A percentile compares a stretch with the other conserved stretches of the same genome.
Evolutionary conservation across 345 rosid species (phyloP).

Genomic region (Moricandia arvensis): DNA sequence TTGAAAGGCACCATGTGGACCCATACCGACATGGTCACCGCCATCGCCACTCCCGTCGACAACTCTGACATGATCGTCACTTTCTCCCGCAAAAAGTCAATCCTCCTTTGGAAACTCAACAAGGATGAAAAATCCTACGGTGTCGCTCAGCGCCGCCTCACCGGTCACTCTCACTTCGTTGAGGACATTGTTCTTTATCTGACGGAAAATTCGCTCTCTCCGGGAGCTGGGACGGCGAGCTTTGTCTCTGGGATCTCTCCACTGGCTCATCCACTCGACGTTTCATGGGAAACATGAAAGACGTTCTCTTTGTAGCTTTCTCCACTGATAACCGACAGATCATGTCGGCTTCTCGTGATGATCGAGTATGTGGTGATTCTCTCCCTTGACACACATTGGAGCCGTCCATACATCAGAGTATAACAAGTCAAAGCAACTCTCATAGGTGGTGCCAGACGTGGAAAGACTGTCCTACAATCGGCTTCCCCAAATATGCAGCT

Average conservation of each 20-base stretch:
- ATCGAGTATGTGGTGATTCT: too few species aligned
- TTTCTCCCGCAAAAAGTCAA: slow-evolving; percentile 87
- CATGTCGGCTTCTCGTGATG: slow-evolving; percentile 89
- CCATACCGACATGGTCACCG: slow-evolving; percentile 91
- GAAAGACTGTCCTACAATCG: too few species aligned
- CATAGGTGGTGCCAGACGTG: too few species aligned
- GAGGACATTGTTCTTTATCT: slow-evolving; percentile 89
- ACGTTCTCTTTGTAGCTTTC: slow-evolving; percentile 85
- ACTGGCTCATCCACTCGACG: slow-evolving; percentile 68
- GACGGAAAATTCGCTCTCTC: slow-evolving; percentile 94
- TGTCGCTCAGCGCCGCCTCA: slow-evolving; percentile 75
- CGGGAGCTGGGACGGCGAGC: slow-evolving; percentile 93
- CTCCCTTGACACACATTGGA: too few species aligned
- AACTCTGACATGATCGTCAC: slow-evolving; percentile 80
- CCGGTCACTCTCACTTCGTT: slow-evolving; percentile 90
- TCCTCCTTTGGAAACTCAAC: slow-evolving; percentile 79
- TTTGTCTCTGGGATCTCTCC: slow-evolving; percentile 82
- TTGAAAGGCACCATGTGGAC: slow-evolving; percentile 79
- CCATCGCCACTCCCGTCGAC: slow-evolving; percentile 82
- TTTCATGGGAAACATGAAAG: slow-evolving; percentile 83
- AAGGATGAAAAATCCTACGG: slow-evolving; percentile 67
- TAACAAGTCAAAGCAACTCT: too few species aligned
- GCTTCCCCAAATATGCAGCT: too few species aligned
- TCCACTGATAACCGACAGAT: slow-evolving; percentile 90
- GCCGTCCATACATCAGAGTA: too few species aligned